Evolutionary conservation across 23 red algal species (phyloP), one percentile per base, ranked within the genome.

Genomic region (Gracilaria caudata): DNA sequence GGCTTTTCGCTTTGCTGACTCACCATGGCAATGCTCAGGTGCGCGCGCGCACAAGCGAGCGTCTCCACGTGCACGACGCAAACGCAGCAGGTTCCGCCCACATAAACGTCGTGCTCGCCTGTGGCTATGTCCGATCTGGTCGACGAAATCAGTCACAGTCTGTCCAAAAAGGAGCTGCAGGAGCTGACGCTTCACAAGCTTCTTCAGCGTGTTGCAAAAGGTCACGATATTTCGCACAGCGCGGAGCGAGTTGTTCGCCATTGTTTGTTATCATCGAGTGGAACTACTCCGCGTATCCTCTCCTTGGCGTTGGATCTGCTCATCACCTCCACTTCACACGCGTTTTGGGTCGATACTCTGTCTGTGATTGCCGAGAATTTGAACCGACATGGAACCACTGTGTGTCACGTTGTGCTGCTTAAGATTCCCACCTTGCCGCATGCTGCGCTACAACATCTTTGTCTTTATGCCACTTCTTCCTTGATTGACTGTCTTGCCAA

Each of bases 371-470:
- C 78, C 65, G 77, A 81, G 29, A 81, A 65, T 57, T 32, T 91
- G 23, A 75, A 75, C 38, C 23, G 59, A 43, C 77, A 49, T 39
- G 33, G 51, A 14, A 73, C 76, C 10, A 17, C 53, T 16, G 43
- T 61, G 17, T 72, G 77, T 51, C 29, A 80, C 39, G 40, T 82
- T 1, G 59, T 73, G 12, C 61, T 91, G 2, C 38, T 40, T 8
- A 91, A 91, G 61, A 65, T 91, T 29, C 87, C 75, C 39, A 24
- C 64, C 3, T 61, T 91, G 11, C 87, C 87, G 33, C 87, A 91
- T 51, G 32, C 58, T 33, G 87, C 87, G 2, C 46, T 80, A 20
- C 77, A 81, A 55, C 87, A 91, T 49, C 40, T 91, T 20, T 63
- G 78, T 25, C 37, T 91, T 34, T 89, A 78, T 55, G 63, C 47